Evolutionary conservation across 1,284 basidiomycete species (phyloP).

Genomic region (Melampsora americana): DNA sequence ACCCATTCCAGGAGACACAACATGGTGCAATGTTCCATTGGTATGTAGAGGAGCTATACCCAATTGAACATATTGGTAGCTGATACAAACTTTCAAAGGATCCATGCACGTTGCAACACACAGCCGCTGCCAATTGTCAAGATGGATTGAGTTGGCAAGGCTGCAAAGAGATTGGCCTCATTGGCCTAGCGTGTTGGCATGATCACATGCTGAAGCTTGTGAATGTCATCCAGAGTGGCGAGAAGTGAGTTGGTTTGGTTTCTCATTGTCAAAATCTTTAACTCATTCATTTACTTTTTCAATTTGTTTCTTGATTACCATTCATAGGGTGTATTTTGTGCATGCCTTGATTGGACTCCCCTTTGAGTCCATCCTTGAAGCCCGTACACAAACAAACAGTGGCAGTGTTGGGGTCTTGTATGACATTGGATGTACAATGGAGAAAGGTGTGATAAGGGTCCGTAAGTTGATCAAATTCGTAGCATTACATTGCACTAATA

Average conservation of each 20-base stretch:
- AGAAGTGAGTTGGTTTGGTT: neutral
- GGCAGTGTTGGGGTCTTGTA: neutral
- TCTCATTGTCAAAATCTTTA: too few relatives aligned
- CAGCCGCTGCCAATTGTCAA: neutral
- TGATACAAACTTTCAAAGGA: neutral
- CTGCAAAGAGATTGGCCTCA: conserved; percentile 19
- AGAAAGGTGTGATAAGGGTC: conserved; percentile 6
- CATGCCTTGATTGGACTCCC: too few relatives aligned
- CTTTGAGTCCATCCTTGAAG: neutral
- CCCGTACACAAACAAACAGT: neutral
- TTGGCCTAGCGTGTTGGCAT: conserved; percentile 11
- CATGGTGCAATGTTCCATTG: neutral
- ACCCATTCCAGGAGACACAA: neutral
- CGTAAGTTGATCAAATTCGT: neutral
- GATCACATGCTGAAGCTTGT: too few relatives aligned
- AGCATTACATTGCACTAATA: too few relatives aligned
- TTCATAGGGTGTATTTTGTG: too few relatives aligned
- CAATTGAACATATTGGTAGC: too few relatives aligned
- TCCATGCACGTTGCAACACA: conserved; percentile 7
- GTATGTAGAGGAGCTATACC: too few relatives aligned
- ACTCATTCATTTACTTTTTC: too few relatives aligned
- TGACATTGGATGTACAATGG: conserved; percentile 17
- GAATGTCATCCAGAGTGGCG: conserved; percentile 4
- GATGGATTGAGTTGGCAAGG: conserved; percentile 6
- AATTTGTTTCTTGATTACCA: too few relatives aligned